Percentiles rank a stretch among this genome's conserved stretches.
These are phyloP conservation scores for Sporisorium sorghi DNA, from an alignment of 1,284 basidiomycete species.

Conservation along the genomic window DNA sequence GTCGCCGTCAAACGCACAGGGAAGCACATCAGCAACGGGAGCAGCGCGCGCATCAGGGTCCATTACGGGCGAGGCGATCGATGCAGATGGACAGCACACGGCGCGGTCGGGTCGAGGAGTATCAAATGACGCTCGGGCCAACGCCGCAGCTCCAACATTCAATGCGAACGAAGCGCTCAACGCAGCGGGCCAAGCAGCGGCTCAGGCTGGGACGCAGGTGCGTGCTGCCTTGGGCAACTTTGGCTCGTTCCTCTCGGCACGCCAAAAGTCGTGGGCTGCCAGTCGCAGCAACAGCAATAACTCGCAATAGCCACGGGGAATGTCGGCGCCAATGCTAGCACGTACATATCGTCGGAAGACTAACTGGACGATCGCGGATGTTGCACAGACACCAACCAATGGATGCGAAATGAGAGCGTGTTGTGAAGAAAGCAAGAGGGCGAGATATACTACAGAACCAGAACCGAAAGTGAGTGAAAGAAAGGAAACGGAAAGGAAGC, in stretches of 20 bases:
- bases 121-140: constrained; percentile 4
- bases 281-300: constrained; percentile 23
- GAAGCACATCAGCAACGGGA: not conserved
- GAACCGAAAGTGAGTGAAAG: constrained; percentile 25
- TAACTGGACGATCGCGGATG: not conserved
- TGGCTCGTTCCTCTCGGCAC: constrained; percentile 60
- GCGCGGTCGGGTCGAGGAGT: constrained; percentile 32
- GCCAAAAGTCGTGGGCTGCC: constrained; percentile 51
- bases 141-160: constrained; percentile 22
- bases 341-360: not conserved
- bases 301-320: not conserved
- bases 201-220: constrained; percentile 61
- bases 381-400: not conserved
- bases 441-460: constrained; percentile 55
- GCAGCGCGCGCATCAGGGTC: constrained; percentile 28
- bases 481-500: constrained; percentile 12
- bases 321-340: not conserved
- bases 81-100: constrained; percentile 43
- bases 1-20: constrained; percentile 7
- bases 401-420: constrained; percentile 39
- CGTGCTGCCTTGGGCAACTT: constrained; percentile 62
- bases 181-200: constrained; percentile 54
- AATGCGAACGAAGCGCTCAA: constrained; percentile 43
- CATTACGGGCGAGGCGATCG: constrained; percentile 54
- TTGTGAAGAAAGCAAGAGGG: constrained; percentile 36